Percentiles rank a stretch among this genome's conserved stretches.
phyloP scores from a whole-genome alignment of 768 basidiomycete genomes.

The Amanita exitialis region DNA sequence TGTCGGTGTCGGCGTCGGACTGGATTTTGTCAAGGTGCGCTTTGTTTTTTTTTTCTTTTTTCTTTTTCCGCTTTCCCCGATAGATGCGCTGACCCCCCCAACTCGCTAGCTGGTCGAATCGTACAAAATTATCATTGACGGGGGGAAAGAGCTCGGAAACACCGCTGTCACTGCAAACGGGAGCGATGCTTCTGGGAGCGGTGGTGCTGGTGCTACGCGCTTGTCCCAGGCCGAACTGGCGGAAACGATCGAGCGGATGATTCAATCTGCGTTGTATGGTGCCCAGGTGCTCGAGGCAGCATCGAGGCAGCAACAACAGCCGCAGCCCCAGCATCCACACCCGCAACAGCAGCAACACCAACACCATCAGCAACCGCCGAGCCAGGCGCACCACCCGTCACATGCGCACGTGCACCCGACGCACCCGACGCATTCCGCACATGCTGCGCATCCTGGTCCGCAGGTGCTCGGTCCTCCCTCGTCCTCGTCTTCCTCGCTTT shows the following conservation, averaged over 20 bases:
- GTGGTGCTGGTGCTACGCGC: background rate
- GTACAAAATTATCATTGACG: constrained; percentile 19
- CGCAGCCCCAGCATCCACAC: background rate
- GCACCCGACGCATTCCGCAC: background rate
- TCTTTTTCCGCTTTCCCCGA: too few relatives aligned
- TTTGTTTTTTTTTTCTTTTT: constrained; percentile 2
- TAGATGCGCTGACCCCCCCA: constrained; percentile 5
- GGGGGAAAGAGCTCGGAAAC: constrained; percentile 11
- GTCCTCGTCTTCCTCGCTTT: background rate
- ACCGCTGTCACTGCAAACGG: background rate
- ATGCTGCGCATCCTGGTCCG: background rate
- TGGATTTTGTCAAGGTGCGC: constrained; percentile 23
- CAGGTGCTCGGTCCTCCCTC: background rate
- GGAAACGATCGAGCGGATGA: constrained; percentile 29
- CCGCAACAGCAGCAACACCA: background rate
- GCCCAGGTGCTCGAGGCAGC: constrained; percentile 39
- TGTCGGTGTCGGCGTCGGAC: constrained; percentile 5
- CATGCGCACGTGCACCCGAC: background rate
- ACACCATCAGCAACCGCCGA: background rate
- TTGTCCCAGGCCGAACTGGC: constrained; percentile 9
- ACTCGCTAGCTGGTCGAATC: constrained; percentile 14
- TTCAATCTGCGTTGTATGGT: constrained; percentile 31
- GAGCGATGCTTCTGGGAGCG: constrained; percentile 1
- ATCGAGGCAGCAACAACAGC: background rate
- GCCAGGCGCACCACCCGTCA: background rate